Base-by-base conservation (phyloP, 176 grass and related monocot species). In the Musa acuminata region DNA sequence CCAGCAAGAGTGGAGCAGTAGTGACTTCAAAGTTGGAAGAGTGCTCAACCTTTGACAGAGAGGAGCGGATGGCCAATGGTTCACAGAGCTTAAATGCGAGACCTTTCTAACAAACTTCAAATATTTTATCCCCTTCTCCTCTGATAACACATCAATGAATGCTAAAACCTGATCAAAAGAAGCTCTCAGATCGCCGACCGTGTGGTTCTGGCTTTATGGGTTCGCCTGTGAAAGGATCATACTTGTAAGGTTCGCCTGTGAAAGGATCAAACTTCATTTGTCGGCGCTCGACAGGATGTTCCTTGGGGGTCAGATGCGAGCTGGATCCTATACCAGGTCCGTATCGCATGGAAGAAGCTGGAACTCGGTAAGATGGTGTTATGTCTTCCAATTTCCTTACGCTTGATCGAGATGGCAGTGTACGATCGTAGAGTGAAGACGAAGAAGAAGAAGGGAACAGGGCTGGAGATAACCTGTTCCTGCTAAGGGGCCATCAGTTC, bases 171-270 rank as follows among this genome's bases (percentile, higher is more conserved):
- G 67, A 53, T 73, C 71, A 73, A 8, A 24, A 55, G 23, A 52
- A 73, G 71, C 71, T 26, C 22, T 8, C 22, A 1, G 52, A 73
- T 13, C 4, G 7, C 6, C 12, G 69, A 13, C 69, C 23, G 72
- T 72, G 79, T 21, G 72, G 64, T 51, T 82, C 78, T 60, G 84
- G 23, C 49, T 85, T 79, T 69, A 96, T 78, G 2, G 82, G 84
- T 50, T 89, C 84, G 50, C 89, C 92, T 0, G 92, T 92, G 81
- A 87, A 96, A 67, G 89, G 92, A 75, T 96, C 89, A 73, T 92
- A 96, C 64, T 82, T 96, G 84, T 87, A 96, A 11, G 86, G 84
- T 71, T 92, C 83, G 11, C 89, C 92, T 10, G 89, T 96, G 80
- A 89, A 92, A 7, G 89, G 89, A 92, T 92, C 89, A 77, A 87